phyloP scores from a whole-genome alignment of 2,329 filamentous ascomycete genomes.

The Monosporascus cannonballus region DNA sequence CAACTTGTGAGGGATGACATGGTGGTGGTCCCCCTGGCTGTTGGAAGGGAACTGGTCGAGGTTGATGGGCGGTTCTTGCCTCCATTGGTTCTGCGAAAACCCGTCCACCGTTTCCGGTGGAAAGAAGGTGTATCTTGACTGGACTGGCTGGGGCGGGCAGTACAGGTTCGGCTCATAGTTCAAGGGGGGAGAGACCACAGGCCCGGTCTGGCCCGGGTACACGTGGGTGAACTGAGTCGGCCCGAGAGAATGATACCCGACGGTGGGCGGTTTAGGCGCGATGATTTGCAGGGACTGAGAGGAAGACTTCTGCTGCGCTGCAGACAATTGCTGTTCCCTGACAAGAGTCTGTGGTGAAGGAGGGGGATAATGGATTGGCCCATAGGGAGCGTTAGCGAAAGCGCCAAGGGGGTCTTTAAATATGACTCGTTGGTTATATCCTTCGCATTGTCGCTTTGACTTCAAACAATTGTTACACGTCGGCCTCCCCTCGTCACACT shows the following conservation, averaged over 20 bases:
- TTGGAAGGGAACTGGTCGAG: constrained; percentile 18
- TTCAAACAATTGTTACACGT: constrained; percentile 81
- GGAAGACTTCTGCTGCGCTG: constrained; percentile 31
- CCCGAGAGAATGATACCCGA: constrained; percentile 27
- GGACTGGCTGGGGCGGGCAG: constrained; percentile 12
- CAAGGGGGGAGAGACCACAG: constrained; percentile 17
- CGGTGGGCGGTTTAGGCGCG: constrained; percentile 43
- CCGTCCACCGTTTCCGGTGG: constrained; percentile 23
- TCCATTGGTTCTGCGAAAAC: constrained; percentile 20
- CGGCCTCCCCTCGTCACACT: constrained; percentile 87
- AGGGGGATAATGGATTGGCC: constrained; percentile 38
- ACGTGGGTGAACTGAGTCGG: constrained; percentile 23
- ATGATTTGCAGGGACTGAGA: constrained; percentile 39
- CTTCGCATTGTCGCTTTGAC: constrained; percentile 77
- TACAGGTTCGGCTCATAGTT: constrained; percentile 18
- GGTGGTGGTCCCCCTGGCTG: constrained; percentile 7
- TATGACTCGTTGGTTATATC: constrained; percentile 73
- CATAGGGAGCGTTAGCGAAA: constrained; percentile 43
- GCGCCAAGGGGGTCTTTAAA: constrained; percentile 69
- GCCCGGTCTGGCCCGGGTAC: constrained; percentile 26
- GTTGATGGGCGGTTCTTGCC: constrained; percentile 13
- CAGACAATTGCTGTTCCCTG: constrained; percentile 36
- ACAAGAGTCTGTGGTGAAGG: constrained; percentile 40
- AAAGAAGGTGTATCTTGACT: constrained; percentile 24
- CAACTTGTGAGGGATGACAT: constrained; percentile 7